Conservation (phyloP, 352 stramenopile genomes). For the Phytophthora cajani region DNA sequence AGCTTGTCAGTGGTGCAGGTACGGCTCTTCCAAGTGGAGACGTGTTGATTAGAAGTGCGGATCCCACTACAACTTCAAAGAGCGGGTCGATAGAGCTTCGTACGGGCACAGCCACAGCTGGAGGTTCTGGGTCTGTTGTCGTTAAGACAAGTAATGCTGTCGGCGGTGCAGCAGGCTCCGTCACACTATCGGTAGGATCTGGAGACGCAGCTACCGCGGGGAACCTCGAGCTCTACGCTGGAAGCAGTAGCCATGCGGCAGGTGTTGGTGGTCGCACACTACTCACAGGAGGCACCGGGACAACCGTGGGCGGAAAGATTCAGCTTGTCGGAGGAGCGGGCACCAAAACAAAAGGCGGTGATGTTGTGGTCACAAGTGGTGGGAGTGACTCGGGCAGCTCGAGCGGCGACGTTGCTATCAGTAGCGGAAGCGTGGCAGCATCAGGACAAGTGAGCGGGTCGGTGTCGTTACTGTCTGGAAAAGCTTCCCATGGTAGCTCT, state of each 20-base stretch:
- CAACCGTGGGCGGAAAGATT: constrained; percentile 33
- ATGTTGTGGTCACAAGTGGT: constrained; percentile 33
- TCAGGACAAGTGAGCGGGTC: constrained; percentile 25
- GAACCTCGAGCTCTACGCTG: constrained; percentile 29
- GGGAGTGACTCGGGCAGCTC: constrained; percentile 14
- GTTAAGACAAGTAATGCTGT: constrained; percentile 27
- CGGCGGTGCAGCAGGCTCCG: constrained; percentile 26
- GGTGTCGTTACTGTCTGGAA: constrained; percentile 35
- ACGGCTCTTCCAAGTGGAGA: constrained; percentile 26
- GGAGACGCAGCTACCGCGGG: constrained; percentile 18
- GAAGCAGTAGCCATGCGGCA: constrained; percentile 21
- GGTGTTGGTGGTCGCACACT: constrained; percentile 29
- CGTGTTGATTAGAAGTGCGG: constrained; percentile 30
- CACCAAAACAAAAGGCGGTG: constrained; percentile 31
- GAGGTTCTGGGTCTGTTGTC: constrained; percentile 21
- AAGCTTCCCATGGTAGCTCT: constrained; percentile 19
- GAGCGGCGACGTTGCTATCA: constrained; percentile 33
- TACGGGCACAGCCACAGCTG: constrained; percentile 28
- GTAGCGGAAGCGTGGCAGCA: constrained; percentile 14
- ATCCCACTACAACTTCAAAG: constrained; percentile 13
- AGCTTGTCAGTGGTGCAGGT: constrained; percentile 35
- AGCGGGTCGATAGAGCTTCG: constrained; percentile 32
- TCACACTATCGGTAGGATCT: constrained; percentile 36
- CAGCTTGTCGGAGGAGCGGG: constrained; percentile 30
- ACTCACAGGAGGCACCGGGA: constrained; percentile 29